Evolutionary conservation across 1,139 yeast genomes (phyloP).

Genomic region (Blastobotrys raffinosifermentans): DNA sequence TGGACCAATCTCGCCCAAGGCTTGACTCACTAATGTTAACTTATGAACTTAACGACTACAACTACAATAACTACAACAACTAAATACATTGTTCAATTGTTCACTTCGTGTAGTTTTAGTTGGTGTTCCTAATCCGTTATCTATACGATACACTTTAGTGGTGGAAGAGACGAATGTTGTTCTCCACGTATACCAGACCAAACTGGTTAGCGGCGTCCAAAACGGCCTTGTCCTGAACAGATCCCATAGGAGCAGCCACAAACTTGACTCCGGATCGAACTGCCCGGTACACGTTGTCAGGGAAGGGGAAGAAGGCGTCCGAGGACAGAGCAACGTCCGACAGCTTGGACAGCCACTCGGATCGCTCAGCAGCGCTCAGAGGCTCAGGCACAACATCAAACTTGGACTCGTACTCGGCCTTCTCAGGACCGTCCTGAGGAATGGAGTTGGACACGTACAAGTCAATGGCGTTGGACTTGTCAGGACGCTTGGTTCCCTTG

Average conservation of each 20-base stretch:
- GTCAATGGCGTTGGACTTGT: constrained; percentile 96
- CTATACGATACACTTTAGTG: too few species aligned
- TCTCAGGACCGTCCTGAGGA: constrained; percentile 84
- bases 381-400: constrained; percentile 76
- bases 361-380: constrained; percentile 73
- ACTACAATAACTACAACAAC: too few species aligned
- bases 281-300: constrained; percentile 97
- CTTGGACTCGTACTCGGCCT: constrained; percentile 84
- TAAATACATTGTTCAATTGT: too few species aligned
- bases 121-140: too few species aligned
- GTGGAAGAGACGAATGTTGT: constrained; percentile 96
- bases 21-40: too few species aligned
- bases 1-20: constrained; percentile 17
- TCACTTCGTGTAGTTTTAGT: too few species aligned
- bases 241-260: constrained; percentile 95
- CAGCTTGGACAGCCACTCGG: constrained; percentile 77
- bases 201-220: constrained; percentile 90
- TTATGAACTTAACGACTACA: too few species aligned
- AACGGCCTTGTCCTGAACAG: constrained; percentile 96
- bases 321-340: constrained; percentile 86
- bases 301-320: constrained; percentile 99
- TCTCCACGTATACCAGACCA: constrained; percentile 84
- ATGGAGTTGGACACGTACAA: constrained; percentile 85
- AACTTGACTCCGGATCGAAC: constrained; percentile 92
- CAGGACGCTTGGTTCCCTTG: constrained; percentile 97